Base-by-base conservation (phyloP, 2,329 filamentous ascomycete species). In the Aspergillus viridinutans region DNA sequence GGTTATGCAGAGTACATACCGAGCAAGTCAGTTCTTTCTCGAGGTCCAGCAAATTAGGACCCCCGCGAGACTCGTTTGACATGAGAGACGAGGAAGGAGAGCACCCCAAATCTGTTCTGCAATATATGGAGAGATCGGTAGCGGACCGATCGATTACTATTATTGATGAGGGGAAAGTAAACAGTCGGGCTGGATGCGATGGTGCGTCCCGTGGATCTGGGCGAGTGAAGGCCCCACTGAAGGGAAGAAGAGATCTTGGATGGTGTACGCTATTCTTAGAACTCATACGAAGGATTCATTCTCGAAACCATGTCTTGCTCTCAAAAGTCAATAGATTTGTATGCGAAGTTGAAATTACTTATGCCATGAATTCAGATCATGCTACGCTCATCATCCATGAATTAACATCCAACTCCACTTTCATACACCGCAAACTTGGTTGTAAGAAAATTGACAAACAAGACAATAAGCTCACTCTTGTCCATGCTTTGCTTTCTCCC, bases 21-120 rank as follows among this genome's bases (percentile, higher is more conserved):
- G 93, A 96, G 80, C 93, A 97, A 54, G 89, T 92, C 77, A 97
- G 80, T 83, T 99, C 94, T 75, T 88, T 93, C 78, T 97, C 94
- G 66, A 97, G 81, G 74, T 95, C 90, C 68, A 80, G 71, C 56
- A 81, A 69, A 50, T 77, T 79, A 55, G 69, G 65, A 54, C 66
- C 61, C 38, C 49, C 26, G 23, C 42, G 57, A 42, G 57, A 43
- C 56, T 61, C 61, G 40, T 55, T 54, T 58, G 59, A 60, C 64
- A 67, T 67, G 56, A 54, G 50, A 56, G 54, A 47, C 3, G 9
- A 14, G 21, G 21, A 26, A 47, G 23, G 2, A 47, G 21, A 26
- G 5, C 12, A n/a, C 23, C 20, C 20, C 8, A 9, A 14, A 14
- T 23, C 21, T 3, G 43, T 23, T 14, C 32, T 38, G 21, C 3